Evolutionary conservation across 148 eudicot species (phyloP).

Genomic region (Camellia granthamiana): DNA sequence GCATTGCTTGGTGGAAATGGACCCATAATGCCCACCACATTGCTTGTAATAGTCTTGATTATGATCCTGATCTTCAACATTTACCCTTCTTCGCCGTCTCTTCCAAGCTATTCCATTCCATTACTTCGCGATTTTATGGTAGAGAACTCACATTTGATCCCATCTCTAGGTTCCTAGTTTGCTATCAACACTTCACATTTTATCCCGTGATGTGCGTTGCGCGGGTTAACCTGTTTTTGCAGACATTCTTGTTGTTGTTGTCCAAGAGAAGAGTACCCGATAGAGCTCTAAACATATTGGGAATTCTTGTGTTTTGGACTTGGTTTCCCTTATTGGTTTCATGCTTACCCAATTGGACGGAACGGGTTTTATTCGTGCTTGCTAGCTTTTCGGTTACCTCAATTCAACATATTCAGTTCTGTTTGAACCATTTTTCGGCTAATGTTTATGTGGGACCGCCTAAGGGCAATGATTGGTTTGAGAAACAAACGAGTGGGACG

Average conservation of each 20-base stretch:
- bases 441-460: slow-evolving; percentile 60
- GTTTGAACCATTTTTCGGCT: slow-evolving; percentile 57
- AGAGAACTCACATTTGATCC: slow-evolving; percentile 50
- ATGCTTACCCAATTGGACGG: slow-evolving; percentile 45
- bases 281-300: slow-evolving; percentile 46
- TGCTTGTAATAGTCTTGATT: slow-evolving; percentile 51
- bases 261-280: slow-evolving; percentile 48
- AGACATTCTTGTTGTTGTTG: slow-evolving; percentile 45
- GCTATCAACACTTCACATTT: slow-evolving; percentile 52
- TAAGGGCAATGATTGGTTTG: slow-evolving; percentile 58
- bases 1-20: slow-evolving; percentile 87
- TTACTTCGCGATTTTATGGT: slow-evolving; percentile 51
- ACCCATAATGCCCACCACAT: slow-evolving; percentile 71
- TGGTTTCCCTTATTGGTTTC: slow-evolving; percentile 50
- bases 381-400: slow-evolving; percentile 47
- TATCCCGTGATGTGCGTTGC: slow-evolving; percentile 62
- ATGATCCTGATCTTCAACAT: slow-evolving; percentile 68
- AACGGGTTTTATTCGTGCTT: slow-evolving; percentile 40
- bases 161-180: slow-evolving; percentile 36
- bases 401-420: slow-evolving; percentile 57
- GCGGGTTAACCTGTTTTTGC: slow-evolving; percentile 47
- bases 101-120: slow-evolving; percentile 27
- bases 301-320: slow-evolving; percentile 50
- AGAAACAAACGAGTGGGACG: slow-evolving; percentile 56
- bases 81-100: slow-evolving; percentile 63